A percentile compares a stretch with the other conserved stretches of the same genome.
Conservation (phyloP, 176 grass and related monocot species). For the Saccharum officinarum region DNA sequence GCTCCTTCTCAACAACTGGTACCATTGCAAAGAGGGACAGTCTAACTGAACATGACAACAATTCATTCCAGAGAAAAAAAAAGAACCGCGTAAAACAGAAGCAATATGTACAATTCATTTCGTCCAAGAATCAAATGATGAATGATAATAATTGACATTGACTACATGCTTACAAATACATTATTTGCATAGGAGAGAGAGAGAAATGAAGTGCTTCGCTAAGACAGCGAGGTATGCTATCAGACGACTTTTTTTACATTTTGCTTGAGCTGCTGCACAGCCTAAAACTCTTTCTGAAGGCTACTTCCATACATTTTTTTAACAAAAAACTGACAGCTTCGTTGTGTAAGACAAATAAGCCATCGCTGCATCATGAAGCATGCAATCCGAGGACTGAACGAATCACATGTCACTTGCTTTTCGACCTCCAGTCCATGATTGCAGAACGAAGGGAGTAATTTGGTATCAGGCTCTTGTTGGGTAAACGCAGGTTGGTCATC, state of each 20-base stretch:
- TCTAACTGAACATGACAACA: conserved; percentile 2
- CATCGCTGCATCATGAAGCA: not conserved
- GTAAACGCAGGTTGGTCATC: conserved; percentile 71
- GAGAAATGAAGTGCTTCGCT: not conserved
- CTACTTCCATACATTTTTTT: not conserved
- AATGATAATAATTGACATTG: not conserved
- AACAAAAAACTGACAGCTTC: not conserved
- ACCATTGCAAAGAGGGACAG: not conserved
- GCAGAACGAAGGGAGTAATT: conserved; percentile 86
- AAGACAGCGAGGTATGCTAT: not conserved
- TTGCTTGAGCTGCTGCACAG: conserved; percentile 10
- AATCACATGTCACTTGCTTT: conserved; percentile 18
- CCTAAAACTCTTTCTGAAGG: not conserved
- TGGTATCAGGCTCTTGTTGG: conserved; percentile 59
- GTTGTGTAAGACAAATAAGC: not conserved
- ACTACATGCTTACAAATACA: conserved; percentile 10
- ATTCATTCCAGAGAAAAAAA: not conserved
- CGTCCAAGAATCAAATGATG: not conserved
- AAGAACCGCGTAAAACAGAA: not conserved
- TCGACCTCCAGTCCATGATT: conserved; percentile 74
- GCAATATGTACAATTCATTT: not conserved
- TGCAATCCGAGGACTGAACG: not conserved
- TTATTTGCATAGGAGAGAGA: not conserved
- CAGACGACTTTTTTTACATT: not conserved
- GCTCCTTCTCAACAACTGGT: conserved; percentile 12